These are phyloP conservation scores for Mychonastes homosphaera DNA, from an alignment of 139 green algal genomes.

Conservation along the genomic window DNA sequence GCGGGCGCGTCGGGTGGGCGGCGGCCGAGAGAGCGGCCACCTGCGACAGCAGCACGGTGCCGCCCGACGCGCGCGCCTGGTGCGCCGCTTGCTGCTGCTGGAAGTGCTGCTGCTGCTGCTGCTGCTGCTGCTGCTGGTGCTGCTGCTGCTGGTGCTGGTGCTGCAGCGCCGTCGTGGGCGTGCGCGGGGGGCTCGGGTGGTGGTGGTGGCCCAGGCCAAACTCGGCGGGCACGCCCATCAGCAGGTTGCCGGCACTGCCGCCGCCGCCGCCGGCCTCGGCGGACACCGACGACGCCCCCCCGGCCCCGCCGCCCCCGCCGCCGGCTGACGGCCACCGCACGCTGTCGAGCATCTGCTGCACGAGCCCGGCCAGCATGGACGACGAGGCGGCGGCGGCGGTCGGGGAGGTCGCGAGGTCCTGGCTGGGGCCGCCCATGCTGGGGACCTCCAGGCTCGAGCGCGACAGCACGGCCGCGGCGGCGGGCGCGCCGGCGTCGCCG, in stretches of 20 bases:
- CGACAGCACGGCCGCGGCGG: constrained; percentile 1
- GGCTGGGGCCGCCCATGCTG: too few species aligned
- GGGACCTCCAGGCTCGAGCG: too few species aligned
- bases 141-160: not conserved
- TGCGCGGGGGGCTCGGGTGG: too few species aligned
- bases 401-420: not conserved
- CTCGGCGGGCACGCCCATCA: too few species aligned
- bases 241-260: too few species aligned
- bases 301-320: too few species aligned
- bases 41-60: not conserved
- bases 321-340: constrained; percentile 34
- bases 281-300: too few species aligned
- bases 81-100: not conserved
- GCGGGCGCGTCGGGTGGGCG: not conserved
- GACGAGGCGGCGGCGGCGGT: not conserved
- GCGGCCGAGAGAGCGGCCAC: not conserved
- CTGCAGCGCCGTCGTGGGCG: too few species aligned
- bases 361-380: constrained; percentile 13
- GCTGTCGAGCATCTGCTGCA: constrained; percentile 28
- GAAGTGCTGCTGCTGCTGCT: constrained; percentile 5
- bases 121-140: constrained; percentile 2
- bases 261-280: too few species aligned
- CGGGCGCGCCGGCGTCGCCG: too few species aligned
- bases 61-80: not conserved
- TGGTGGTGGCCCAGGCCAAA: too few species aligned